Conservation (phyloP, 2,329 filamentous ascomycete genomes). For the Westerdykella sp. region DNA sequence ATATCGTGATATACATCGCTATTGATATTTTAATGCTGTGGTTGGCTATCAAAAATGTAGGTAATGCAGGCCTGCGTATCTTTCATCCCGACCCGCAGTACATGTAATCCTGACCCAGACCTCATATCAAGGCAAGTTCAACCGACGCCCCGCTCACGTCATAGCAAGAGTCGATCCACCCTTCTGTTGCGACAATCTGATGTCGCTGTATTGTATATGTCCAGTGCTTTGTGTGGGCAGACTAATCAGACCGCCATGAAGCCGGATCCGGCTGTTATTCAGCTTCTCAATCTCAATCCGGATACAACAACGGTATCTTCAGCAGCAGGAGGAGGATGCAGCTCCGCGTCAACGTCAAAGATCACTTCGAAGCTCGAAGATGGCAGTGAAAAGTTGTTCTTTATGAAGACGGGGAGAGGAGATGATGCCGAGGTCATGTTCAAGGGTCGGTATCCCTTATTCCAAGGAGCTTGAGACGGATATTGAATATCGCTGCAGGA, state of each 20-base stretch:
- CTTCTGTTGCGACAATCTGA: neutral
- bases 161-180: neutral
- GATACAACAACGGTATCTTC: slow-evolving; percentile 50
- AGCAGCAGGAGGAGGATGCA: slow-evolving; percentile 62
- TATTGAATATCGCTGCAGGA: slow-evolving; percentile 45
- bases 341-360: slow-evolving; percentile 58
- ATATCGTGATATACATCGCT: no score
- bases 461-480: slow-evolving; percentile 1
- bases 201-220: slow-evolving; percentile 1
- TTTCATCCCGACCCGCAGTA: no score
- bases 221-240: slow-evolving; percentile 2
- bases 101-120: no score
- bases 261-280: slow-evolving; percentile 58
- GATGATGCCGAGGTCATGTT: slow-evolving; percentile 62
- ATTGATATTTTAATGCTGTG: no score
- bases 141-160: neutral
- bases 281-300: slow-evolving; percentile 55
- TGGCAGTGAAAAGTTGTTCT: slow-evolving; percentile 53
- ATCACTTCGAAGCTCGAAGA: slow-evolving; percentile 43
- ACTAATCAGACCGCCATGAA: slow-evolving; percentile 34
- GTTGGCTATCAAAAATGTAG: no score
- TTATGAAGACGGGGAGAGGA: slow-evolving; percentile 65
- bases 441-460: slow-evolving; percentile 42
- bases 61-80: no score
- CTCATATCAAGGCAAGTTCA: no score